These are phyloP conservation scores for Pythium aquatile DNA, from an alignment of 352 stramenopile species.

Conservation along the genomic window DNA sequence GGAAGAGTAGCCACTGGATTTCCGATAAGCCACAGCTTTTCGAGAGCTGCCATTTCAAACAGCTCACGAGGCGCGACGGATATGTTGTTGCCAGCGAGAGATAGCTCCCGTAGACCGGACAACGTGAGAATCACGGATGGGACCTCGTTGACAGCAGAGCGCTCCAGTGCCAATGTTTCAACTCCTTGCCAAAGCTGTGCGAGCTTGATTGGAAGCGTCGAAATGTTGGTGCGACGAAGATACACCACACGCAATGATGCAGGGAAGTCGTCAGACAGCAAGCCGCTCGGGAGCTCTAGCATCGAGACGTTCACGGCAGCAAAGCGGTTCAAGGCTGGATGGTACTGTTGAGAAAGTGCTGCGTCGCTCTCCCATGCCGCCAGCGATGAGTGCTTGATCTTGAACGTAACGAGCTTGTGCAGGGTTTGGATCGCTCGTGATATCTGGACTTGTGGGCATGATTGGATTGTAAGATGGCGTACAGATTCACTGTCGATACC, in stretches of 20 bases:
- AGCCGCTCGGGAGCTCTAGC: slow-evolving; percentile 7
- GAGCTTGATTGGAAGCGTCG: slow-evolving; percentile 12
- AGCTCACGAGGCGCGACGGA: slow-evolving; percentile 4
- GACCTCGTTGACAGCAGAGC: slow-evolving; percentile 2
- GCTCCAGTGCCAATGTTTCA: slow-evolving; percentile 10
- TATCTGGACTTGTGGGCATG: slow-evolving; percentile 16
- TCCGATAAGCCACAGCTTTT: slow-evolving; percentile 4
- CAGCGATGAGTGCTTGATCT: slow-evolving; percentile 20
- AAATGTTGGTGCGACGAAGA: slow-evolving; percentile 10
- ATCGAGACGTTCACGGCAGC: slow-evolving; percentile 21
- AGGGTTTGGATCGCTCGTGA: slow-evolving; percentile 5
- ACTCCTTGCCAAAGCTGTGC: slow-evolving; percentile 11
- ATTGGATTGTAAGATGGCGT: slow-evolving; percentile 11
- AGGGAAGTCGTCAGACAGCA: slow-evolving; percentile 17
- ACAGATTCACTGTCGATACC: slow-evolving; percentile 5
- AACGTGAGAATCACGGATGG: slow-evolving; percentile 6
- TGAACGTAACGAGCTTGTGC: slow-evolving; percentile 9
- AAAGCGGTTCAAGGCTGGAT: slow-evolving; percentile 17
- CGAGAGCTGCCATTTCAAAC: not conserved
- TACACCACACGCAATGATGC: slow-evolving; percentile 4
- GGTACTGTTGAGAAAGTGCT: slow-evolving; percentile 7
- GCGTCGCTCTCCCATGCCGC: slow-evolving; percentile 13
- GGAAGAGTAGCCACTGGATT: slow-evolving; percentile 15
- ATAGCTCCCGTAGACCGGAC: slow-evolving; percentile 7
- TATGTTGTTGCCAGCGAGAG: slow-evolving; percentile 19